These are phyloP conservation scores for Sphagnum magellanicum DNA, from an alignment of 228 moss, liverwort and hornwort genomes.

Conservation along the genomic window DNA sequence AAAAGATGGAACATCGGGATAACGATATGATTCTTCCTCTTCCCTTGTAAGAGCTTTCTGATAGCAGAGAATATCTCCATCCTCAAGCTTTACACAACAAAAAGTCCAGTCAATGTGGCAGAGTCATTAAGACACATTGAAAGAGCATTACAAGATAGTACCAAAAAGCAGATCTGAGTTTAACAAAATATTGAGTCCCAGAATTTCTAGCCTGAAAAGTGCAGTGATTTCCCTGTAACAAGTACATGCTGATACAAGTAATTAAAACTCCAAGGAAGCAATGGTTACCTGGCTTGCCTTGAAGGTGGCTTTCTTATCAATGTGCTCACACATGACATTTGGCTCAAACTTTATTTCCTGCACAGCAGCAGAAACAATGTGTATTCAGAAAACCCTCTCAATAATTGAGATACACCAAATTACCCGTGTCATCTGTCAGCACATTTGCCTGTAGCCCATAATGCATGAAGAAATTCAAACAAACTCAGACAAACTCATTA, in stretches of 20 bases:
- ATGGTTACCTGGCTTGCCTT: constrained; percentile 85
- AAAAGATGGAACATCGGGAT: constrained; percentile 60
- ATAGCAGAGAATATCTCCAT: constrained; percentile 66
- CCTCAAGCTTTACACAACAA: constrained; percentile 34
- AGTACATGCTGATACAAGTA: background rate
- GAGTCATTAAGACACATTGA: background rate
- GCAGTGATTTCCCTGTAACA: background rate
- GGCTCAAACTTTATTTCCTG: constrained; percentile 99
- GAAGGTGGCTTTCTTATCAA: constrained; percentile 96
- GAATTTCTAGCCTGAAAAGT: background rate
- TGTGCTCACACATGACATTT: constrained; percentile 99
- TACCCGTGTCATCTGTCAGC: too few species aligned
- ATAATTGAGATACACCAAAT: too few species aligned
- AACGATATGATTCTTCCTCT: constrained; percentile 35
- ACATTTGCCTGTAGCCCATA: too few species aligned
- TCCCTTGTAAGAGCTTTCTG: constrained; percentile 53
- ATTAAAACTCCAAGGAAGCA: background rate
- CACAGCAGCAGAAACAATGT: constrained; percentile 4
- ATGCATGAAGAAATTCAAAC: too few species aligned
- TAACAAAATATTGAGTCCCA: background rate
- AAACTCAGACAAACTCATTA: too few species aligned
- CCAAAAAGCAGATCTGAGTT: background rate
- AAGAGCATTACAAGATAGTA: background rate
- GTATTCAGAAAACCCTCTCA: too few species aligned
- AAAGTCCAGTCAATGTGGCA: background rate